phyloP scores from a whole-genome alignment of 2,329 filamentous ascomycete genomes.

The Colletotrichum filicis region DNA sequence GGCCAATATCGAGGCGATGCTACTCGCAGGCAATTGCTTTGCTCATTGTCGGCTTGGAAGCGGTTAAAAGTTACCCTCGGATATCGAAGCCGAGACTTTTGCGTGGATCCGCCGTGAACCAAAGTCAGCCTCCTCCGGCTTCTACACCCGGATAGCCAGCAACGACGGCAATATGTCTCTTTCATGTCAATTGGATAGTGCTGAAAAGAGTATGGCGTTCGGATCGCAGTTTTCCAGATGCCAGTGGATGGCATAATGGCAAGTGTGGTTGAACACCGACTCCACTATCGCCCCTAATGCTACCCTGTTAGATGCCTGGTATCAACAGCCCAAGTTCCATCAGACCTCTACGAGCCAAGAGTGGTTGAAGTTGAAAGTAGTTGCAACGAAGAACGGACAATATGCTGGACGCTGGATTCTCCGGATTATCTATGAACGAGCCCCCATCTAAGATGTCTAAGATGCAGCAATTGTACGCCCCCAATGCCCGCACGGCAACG shows the following conservation, averaged over 20 bases:
- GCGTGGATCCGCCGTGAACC: background rate
- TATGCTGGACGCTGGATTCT: background rate
- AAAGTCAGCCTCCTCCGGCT: background rate
- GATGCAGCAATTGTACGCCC: constrained; percentile 3
- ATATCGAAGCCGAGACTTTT: constrained; percentile 1
- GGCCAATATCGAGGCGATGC: no score
- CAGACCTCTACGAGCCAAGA: background rate
- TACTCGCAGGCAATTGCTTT: no score
- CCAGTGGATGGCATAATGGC: no score
- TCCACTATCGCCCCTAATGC: no score
- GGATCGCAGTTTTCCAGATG: no score
- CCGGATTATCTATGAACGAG: background rate
- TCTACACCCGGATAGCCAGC: background rate
- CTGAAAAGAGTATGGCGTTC: no score
- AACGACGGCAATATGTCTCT: no score
- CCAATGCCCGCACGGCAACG: constrained; percentile 3
- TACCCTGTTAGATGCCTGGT: background rate
- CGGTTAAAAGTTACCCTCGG: background rate
- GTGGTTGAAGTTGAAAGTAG: background rate
- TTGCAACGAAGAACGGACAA: background rate
- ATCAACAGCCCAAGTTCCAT: background rate
- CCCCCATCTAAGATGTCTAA: background rate
- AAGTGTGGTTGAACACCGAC: no score
- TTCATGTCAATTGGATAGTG: no score
- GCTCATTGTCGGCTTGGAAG: no score